Evolutionary conservation across 2,329 filamentous ascomycete genomes (phyloP).

Genomic region (Aspergillus neotritici): DNA sequence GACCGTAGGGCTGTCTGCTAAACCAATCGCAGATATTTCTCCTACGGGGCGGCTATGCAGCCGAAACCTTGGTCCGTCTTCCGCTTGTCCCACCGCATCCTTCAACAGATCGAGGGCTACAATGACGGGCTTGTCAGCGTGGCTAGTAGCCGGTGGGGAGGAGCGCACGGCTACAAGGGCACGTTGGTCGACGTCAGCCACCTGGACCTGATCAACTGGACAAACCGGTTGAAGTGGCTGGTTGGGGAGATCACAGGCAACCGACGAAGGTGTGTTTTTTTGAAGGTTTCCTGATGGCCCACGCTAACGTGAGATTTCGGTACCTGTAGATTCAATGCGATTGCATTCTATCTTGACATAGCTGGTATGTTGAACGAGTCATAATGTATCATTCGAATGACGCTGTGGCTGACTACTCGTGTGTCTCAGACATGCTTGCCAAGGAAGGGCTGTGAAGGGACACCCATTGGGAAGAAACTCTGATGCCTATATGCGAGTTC

Average conservation of each 20-base stretch:
- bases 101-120: conserved; percentile 50
- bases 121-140: conserved; percentile 61
- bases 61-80: conserved; percentile 55
- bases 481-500: conserved; percentile 12
- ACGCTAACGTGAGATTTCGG: conserved; percentile 11
- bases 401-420: conserved; percentile 5
- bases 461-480: conserved; percentile 9
- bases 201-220: conserved; percentile 63
- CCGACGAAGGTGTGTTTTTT: conserved; percentile 44
- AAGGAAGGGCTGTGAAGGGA: conserved; percentile 52
- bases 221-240: conserved; percentile 56
- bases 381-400: background rate
- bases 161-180: conserved; percentile 51
- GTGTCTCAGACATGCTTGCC: conserved; percentile 56
- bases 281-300: background rate
- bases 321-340: conserved; percentile 54
- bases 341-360: conserved; percentile 60
- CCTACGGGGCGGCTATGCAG: conserved; percentile 56
- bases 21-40: conserved; percentile 47
- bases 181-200: conserved; percentile 60
- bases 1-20: conserved; percentile 7
- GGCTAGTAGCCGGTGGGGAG: conserved; percentile 55
- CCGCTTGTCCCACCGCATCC: conserved; percentile 50
- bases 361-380: conserved; percentile 45
- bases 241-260: conserved; percentile 53